Evolutionary conservation across 805 yeast genomes (phyloP), one percentile per base, ranked within the genome.

Genomic region (Starmerella geochares): DNA sequence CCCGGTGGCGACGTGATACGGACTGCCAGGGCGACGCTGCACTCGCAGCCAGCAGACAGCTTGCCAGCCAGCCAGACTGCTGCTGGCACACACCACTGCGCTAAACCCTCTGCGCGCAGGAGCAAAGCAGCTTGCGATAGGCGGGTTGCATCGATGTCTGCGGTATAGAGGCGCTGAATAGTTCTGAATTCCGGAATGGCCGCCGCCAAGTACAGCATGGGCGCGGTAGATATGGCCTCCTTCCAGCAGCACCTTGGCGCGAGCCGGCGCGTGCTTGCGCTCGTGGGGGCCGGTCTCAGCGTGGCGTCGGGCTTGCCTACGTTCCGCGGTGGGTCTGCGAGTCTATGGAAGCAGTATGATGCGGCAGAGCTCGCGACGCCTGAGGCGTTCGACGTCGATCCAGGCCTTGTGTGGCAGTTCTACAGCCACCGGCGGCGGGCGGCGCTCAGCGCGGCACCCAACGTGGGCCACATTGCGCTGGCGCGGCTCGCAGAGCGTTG

Each of bases 341-440:
- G 92, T 0, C 67, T 81, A 25, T 86, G 95, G 95, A 72, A 77
- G 53, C 78, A 78, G 53, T 82, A 77, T 66, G 81, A 81, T 47
- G 79, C 87, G 58, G 80, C 84, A 40, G 95, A 86, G 60, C 69
- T 87, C 39, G 95, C 95, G 7, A 86, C 95, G 0, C 95, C 94
- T 0, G 95, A 86, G 61, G 95, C 95, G 4, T 86, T 87, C 63
- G 76, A 79, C 52, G 70, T 71, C 17, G 88, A 86, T 61, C 95
- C 96, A 0, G 84, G 85, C 0, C 69, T 86, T 9, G 95, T 87
- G 7, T 86, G 96, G 96, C 90, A 84, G 61, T 86, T 83, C 59
- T 86, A 87, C 64, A 72, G 86, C 4, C 77, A 78, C 63, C 67
- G 94, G 53, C 63, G 96, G 40, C 72, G 67, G 42, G 70, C 70